Base-by-base conservation (phyloP, 768 basidiomycete species). In the Tylopilus felleus region DNA sequence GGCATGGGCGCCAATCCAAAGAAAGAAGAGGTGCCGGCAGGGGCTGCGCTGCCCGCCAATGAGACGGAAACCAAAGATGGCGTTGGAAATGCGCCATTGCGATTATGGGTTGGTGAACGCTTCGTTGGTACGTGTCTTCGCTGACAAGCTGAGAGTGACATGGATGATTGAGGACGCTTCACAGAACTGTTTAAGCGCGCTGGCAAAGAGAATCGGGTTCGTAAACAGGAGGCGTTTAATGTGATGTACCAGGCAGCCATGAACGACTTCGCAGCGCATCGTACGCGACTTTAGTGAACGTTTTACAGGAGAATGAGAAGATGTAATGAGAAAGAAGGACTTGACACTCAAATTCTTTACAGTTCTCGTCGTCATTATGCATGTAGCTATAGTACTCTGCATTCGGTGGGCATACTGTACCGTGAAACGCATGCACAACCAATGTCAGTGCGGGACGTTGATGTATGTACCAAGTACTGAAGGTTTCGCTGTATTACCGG, bases 101-200 rank as follows among this genome's bases (percentile, higher is more conserved):
- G 87, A 21, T 63, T 88, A 46, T 90, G 89, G 89, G 80, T 85
- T 12, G 87, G 87, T 7, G 82, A 90, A 61, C 75, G 86, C 41
- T 79, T 81, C 58, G 70, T 83, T 45, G 87, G 87, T 88, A 41
- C 44, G 74, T 46, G 8, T 50, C 10, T 48, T 23, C 7, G 19
- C 45, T 47, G 40, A 23, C 7, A 7, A 9, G 25, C 13, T 0
- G 47, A 29, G 49, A 35, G 51, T 12, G n/a, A 41, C 25, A 10
- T 28, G 12, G 19, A 23, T 38, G 6, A 31, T 27, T 33, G 45
- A 51, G 39, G 22, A 38, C 4, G 25, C 44, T 40, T 17, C 8
- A 13, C 51, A 85, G 86, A 88, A 60, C 54, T 88, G 59, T 80
- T 81, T 62, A 77, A 78, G 58, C 77, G 85, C 19, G 72, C 73